Conservation (phyloP, 2,329 filamentous ascomycete species). For the Ceratocystis harringtonii region DNA sequence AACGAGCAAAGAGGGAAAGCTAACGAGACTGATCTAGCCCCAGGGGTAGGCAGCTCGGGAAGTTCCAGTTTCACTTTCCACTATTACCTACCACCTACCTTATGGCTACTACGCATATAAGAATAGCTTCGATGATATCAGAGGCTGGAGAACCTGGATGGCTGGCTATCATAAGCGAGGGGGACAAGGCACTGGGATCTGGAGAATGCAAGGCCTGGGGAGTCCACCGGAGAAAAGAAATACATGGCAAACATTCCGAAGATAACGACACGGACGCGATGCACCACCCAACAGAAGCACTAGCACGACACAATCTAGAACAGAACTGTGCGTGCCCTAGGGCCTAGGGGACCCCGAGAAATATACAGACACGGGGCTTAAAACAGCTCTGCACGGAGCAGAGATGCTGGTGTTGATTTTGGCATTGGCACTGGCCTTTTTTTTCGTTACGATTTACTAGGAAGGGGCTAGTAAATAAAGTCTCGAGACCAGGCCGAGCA, state of each 20-base stretch:
- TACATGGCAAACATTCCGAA: background rate
- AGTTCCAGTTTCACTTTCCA: background rate
- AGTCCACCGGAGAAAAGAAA: background rate
- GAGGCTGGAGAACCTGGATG: background rate
- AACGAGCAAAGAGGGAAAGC: background rate
- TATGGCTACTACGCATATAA: background rate
- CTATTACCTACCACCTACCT: background rate
- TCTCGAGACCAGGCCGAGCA: background rate
- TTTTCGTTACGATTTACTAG: background rate
- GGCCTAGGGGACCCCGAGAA: background rate
- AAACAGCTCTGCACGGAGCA: background rate
- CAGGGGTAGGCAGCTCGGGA: background rate
- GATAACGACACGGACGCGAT: background rate
- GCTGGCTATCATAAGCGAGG: background rate
- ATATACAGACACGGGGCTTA: background rate
- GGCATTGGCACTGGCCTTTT: background rate
- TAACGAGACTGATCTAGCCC: background rate
- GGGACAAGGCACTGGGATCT: background rate
- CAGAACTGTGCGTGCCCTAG: background rate
- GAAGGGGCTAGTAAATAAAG: background rate
- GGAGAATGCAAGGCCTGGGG: background rate
- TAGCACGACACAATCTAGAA: background rate
- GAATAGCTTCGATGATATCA: too few species aligned
- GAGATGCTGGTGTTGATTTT: background rate
- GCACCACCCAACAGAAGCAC: background rate